These are phyloP conservation scores for Aspergillus intermedius DNA, from an alignment of 2,329 filamentous ascomycete species.

Conservation along the genomic window DNA sequence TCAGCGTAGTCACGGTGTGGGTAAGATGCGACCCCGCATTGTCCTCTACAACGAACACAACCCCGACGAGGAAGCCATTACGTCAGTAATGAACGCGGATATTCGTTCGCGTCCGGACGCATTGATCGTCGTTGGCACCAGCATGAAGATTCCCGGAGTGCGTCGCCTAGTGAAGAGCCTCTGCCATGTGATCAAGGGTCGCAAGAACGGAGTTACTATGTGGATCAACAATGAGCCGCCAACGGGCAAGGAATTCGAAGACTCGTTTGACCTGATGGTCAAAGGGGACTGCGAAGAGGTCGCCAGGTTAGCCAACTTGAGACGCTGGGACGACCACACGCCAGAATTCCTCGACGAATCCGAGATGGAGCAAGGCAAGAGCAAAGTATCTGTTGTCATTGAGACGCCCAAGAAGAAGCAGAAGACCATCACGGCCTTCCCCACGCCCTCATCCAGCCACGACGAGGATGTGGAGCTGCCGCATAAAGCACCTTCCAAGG, in stretches of 20 bases:
- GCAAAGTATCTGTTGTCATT: conserved; percentile 36
- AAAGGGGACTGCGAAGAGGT: conserved; percentile 83
- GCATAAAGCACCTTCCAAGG: conserved; percentile 14
- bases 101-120: conserved; percentile 81
- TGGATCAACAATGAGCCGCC: conserved; percentile 94
- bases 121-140: conserved; percentile 90
- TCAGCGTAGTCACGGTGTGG: conserved; percentile 89
- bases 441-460: conserved; percentile 40
- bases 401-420: conserved; percentile 32
- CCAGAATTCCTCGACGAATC: conserved; percentile 38
- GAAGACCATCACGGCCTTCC: conserved; percentile 27
- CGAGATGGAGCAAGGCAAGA: conserved; percentile 38
- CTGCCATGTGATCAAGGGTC: conserved; percentile 76
- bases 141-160: conserved; percentile 89
- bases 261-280: conserved; percentile 89
- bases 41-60: conserved; percentile 97
- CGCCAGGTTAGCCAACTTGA: conserved; percentile 62
- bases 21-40: conserved; percentile 81
- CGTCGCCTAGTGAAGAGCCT: conserved; percentile 83
- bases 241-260: conserved; percentile 73
- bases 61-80: conserved; percentile 92
- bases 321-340: conserved; percentile 49
- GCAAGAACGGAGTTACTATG: conserved; percentile 71
- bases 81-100: conserved; percentile 80
- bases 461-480: conserved; percentile 23